phyloP scores from a whole-genome alignment of 169 alveolate genomes.

The Cyclospora cayetanensis region DNA sequence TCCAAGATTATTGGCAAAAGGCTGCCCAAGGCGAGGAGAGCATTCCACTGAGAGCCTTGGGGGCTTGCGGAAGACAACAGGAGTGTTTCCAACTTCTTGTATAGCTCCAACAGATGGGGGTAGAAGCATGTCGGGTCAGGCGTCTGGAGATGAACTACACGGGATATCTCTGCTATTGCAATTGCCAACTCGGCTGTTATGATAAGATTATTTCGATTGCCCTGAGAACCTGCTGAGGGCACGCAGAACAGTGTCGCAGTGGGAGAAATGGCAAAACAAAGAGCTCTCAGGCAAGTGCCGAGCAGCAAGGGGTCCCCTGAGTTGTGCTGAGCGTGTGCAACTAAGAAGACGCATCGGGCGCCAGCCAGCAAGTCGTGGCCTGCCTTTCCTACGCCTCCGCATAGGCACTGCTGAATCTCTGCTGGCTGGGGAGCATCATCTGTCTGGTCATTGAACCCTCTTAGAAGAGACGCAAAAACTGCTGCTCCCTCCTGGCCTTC shows the following conservation, averaged over 20 bases:
- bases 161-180: not conserved
- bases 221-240: not conserved
- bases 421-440: not conserved
- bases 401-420: slow-evolving; percentile 21
- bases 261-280: not conserved
- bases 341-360: slow-evolving; percentile 5
- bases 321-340: not conserved
- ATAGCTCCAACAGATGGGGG: not conserved
- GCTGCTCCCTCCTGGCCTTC: slow-evolving; percentile 23
- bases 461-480: not conserved
- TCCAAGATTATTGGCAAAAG: not conserved
- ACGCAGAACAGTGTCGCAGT: not conserved
- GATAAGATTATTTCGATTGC: not conserved
- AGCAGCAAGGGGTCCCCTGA: not conserved
- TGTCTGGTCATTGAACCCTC: not conserved
- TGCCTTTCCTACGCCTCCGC: not conserved
- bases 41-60: slow-evolving; percentile 6
- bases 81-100: not conserved
- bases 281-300: not conserved
- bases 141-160: not conserved
- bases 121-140: not conserved
- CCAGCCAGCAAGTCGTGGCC: not conserved
- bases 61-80: not conserved
- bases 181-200: slow-evolving; percentile 10
- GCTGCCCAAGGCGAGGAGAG: slow-evolving; percentile 6